These are phyloP conservation scores for Ophiostoma sp. DNA, from an alignment of 2,329 filamentous ascomycete species.

Conservation along the genomic window DNA sequence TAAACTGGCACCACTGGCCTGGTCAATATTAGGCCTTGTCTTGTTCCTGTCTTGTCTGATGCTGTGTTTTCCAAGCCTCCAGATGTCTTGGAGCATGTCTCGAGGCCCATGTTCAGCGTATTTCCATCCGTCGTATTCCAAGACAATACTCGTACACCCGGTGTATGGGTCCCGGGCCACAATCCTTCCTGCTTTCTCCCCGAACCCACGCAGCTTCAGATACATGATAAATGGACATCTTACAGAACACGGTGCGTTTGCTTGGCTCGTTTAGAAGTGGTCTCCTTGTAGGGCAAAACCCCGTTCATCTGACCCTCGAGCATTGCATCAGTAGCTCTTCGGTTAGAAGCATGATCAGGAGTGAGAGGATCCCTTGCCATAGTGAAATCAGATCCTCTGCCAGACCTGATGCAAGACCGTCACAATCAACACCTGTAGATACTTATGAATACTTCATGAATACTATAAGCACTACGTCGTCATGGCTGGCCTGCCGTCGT, in stretches of 20 bases:
- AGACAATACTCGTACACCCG: not conserved
- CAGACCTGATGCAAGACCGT: too few relatives aligned
- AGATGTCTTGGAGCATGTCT: not conserved
- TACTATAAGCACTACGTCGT: not conserved
- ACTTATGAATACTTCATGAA: not conserved
- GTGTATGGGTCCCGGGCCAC: not conserved
- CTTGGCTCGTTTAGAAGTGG: not conserved
- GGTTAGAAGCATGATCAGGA: too few relatives aligned
- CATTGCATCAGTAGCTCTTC: too few relatives aligned
- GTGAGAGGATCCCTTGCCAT: too few relatives aligned
- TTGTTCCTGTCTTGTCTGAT: not conserved
- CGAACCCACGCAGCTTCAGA: slow-evolving; percentile 21
- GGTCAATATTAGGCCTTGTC: not conserved
- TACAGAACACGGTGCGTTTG: slow-evolving; percentile 12
- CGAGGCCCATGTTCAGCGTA: not conserved
- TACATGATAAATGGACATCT: slow-evolving; percentile 1
- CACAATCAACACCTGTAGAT: too few relatives aligned
- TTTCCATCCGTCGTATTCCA: slow-evolving; percentile 3
- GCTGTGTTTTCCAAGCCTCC: not conserved
- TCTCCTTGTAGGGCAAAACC: slow-evolving; percentile 3
- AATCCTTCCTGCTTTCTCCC: slow-evolving; percentile 18
- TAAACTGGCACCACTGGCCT: not conserved
- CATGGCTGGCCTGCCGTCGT: not conserved
- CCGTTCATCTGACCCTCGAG: not conserved
- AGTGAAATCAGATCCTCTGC: too few relatives aligned